Evolutionary conservation across 352 stramenopile species (phyloP).

Genomic region (Aphanomyces euteiches): DNA sequence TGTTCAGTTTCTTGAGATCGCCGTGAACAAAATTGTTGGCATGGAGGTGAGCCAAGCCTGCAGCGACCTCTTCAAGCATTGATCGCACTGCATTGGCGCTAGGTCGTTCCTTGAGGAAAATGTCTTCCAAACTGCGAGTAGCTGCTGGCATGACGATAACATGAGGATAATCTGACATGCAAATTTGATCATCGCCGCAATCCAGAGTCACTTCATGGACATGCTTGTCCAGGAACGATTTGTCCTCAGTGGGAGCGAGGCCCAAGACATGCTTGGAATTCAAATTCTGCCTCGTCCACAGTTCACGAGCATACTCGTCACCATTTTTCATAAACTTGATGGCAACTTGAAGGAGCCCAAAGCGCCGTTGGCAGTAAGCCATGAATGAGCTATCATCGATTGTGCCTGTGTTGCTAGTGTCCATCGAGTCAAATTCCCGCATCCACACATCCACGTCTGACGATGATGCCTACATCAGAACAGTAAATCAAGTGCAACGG

Average conservation of each 20-base stretch:
- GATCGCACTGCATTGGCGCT: neutral
- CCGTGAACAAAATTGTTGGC: constrained; percentile 28
- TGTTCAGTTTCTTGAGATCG: constrained; percentile 33
- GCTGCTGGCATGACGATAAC: constrained; percentile 7
- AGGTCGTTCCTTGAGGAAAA: constrained; percentile 10
- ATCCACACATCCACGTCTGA: neutral
- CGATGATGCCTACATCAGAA: neutral
- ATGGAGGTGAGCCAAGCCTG: neutral
- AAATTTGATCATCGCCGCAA: neutral
- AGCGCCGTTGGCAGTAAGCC: neutral
- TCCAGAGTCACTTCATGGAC: neutral
- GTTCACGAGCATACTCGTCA: neutral
- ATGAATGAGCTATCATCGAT: neutral
- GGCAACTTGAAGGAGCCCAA: constrained; percentile 4
- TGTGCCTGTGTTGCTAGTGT: neutral
- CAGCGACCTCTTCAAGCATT: neutral
- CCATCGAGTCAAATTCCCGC: neutral
- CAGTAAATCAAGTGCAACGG: neutral
- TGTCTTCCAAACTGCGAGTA: neutral
- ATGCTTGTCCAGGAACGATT: neutral
- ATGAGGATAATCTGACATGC: neutral
- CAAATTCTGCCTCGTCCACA: neutral
- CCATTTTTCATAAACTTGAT: neutral
- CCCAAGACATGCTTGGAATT: neutral
- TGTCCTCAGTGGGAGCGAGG: neutral